Conservation (phyloP, 2,329 filamentous ascomycete genomes). For the Xylariomycetidae sp. region DNA sequence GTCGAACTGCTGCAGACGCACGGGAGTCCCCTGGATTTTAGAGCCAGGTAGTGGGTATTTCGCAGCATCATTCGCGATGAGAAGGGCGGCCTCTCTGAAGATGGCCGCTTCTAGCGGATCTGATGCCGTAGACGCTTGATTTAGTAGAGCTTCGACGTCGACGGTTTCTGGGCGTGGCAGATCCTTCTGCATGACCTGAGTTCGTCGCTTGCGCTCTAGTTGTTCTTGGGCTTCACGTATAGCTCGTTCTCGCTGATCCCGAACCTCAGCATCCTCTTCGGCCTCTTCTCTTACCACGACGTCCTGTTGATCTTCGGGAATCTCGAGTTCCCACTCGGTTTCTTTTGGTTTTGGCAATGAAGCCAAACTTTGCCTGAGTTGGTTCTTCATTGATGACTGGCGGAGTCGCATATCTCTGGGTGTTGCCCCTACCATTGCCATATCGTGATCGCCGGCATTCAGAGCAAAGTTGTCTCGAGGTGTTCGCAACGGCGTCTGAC, state of each 20-base stretch:
- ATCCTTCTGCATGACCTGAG: conserved; percentile 82
- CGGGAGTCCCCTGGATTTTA: conserved; percentile 58
- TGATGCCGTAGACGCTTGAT: conserved; percentile 53
- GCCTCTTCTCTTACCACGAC: conserved; percentile 41
- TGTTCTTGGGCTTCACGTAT: conserved; percentile 68
- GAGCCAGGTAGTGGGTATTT: conserved; percentile 68
- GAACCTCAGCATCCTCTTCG: conserved; percentile 63
- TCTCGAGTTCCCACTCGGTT: conserved; percentile 87
- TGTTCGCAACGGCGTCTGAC: conserved; percentile 80
- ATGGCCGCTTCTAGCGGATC: conserved; percentile 67
- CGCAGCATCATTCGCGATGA: conserved; percentile 78
- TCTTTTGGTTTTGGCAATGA: conserved; percentile 89
- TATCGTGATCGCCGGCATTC: conserved; percentile 65
- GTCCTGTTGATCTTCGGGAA: conserved; percentile 78
- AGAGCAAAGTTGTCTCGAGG: conserved; percentile 83
- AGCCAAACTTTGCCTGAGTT: conserved; percentile 69
- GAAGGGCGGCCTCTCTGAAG: conserved; percentile 68
- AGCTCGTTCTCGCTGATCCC: conserved; percentile 73
- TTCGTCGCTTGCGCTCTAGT: conserved; percentile 76
- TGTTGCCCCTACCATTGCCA: conserved; percentile 67
- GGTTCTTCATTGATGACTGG: conserved; percentile 63
- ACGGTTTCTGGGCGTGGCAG: conserved; percentile 73
- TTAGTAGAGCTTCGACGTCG: conserved; percentile 65
- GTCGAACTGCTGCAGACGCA: conserved; percentile 58
- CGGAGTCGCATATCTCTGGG: conserved; percentile 70